These are phyloP conservation scores for Mycena capillaripes DNA, from an alignment of 768 basidiomycete species.

Conservation along the genomic window DNA sequence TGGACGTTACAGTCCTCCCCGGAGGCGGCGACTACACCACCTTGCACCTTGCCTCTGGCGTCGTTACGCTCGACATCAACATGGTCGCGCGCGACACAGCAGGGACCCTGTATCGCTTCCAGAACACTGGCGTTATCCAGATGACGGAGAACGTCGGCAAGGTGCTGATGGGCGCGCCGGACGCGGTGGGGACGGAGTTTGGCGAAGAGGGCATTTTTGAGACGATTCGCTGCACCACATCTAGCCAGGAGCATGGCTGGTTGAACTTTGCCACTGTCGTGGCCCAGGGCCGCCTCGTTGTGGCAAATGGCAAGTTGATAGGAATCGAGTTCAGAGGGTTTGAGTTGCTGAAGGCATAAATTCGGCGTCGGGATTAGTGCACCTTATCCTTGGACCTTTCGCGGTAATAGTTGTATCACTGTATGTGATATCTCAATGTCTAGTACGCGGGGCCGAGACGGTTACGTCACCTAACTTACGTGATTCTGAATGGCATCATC, in stretches of 20 bases:
- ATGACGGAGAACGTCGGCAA: neutral
- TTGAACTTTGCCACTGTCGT: neutral
- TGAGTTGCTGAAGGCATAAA: too few species aligned
- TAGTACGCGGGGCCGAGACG: too few species aligned
- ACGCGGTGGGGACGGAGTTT: neutral
- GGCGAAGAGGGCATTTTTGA: neutral
- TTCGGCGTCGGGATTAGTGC: too few species aligned
- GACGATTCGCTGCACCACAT: neutral
- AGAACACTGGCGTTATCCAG: neutral
- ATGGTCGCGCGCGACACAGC: neutral
- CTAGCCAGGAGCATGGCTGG: neutral
- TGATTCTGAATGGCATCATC: too few species aligned
- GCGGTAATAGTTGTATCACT: too few species aligned
- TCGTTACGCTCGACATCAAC: neutral
- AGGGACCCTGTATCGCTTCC: neutral
- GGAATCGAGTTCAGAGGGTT: neutral
- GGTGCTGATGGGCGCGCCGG: neutral
- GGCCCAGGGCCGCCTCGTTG: neutral
- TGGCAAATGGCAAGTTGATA: neutral
- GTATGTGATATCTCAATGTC: too few species aligned
- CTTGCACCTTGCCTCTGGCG: neutral
- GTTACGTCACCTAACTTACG: too few species aligned
- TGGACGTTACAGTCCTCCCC: neutral
- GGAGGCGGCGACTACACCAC: neutral
- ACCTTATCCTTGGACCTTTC: too few species aligned